Base-by-base conservation (phyloP, 176 grass and related monocot species). In the Musa acuminata region DNA sequence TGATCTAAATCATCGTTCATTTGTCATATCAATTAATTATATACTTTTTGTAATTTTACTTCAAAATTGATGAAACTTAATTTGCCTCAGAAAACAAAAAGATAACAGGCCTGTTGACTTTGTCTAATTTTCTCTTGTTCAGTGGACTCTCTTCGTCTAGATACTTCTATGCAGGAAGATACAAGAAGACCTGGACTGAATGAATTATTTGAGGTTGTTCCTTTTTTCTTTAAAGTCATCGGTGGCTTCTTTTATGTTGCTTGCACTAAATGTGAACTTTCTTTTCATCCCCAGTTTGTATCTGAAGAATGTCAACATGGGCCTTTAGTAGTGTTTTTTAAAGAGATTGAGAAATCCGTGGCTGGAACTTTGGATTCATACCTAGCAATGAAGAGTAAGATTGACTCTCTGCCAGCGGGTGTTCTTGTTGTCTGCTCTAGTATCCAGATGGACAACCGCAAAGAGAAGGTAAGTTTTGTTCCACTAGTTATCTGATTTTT, bases 371-470 rank as follows among this genome's bases (percentile, higher is more conserved):
- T 58, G 62, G 92, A 93, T 62, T 80, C 83, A 23, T 92, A 93
- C 50, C 76, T 78, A 80, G 87, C 84, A 64, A 63, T 98, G 67
- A 93, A 89, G 80, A 76, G 64, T 81, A 98, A 93, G 80, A 78
- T 98, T 12, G 88, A 98, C 71, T 78, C 0, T 71, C 75, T 90
- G 68, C 86, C 90, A 80, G 75, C 78, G 77, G 94, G 94, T 73
- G 64, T 89, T 87, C 86, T 98, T 89, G 76, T 98, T 79, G 77
- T 98, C 81, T 88, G 88, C 73, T 91, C 94, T 49, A 90, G 93
- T 85, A 89, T 58, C 68, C 94, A 89, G 80, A 17, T 79, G 11
- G 90, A 98, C 72, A 87, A 22, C 74, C 86, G 88, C 63, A 98
- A 98, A 84, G 94, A 98, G 59, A 98, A 98, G 82, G 94, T 98